Evolutionary conservation across 441 rosid species (phyloP), one percentile per base, ranked within the genome.

Genomic region (Macaranga tanarius): DNA sequence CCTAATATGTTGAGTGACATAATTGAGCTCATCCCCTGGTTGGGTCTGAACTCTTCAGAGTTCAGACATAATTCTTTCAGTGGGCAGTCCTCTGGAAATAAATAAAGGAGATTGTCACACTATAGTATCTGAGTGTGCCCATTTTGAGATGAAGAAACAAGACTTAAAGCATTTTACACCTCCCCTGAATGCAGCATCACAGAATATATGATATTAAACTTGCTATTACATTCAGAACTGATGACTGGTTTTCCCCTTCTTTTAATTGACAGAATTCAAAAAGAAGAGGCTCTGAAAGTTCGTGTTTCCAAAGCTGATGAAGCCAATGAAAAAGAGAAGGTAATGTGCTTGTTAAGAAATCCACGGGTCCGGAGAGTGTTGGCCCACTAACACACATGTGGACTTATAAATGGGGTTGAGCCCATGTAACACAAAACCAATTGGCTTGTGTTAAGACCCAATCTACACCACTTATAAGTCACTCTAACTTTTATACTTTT

Each of bases 261-360:
- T 28, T 62, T 51, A 26, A 65, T 75, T 90, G 67, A 65, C 88
- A 95, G 99, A 85, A 71, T 81, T 57, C 98, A 95, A 77, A 93
- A 92, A 76, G 97, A 95, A 74, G 99, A 95, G 84, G 97, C 99
- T 62, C 79, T 95, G 60, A 88, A 89, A 79, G 96, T 89, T 86
- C 97, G 97, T 74, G 92, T 86, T 40, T 72, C 87, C 72, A 95
- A 92, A 86, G 84, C 95, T 74, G 84, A 82, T 77, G 98, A 95
- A 86, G 86, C 88, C 67, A 80, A 81, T 67, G 95, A 84, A 83
- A 93, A 84, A 73, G 99, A 93, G 84, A 93, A 92, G 99, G 99
- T 95, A 76, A 63, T 64, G 34, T 74, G 71, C 69, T 76, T 60
- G 60, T 0, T 6, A 42, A 64, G n/a, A 48, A 48, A 58, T n/a